Percentiles rank a stretch among this genome's conserved stretches.
Evolutionary conservation across 768 basidiomycete species (phyloP).

Genomic region (Mycena albidolilacea): DNA sequence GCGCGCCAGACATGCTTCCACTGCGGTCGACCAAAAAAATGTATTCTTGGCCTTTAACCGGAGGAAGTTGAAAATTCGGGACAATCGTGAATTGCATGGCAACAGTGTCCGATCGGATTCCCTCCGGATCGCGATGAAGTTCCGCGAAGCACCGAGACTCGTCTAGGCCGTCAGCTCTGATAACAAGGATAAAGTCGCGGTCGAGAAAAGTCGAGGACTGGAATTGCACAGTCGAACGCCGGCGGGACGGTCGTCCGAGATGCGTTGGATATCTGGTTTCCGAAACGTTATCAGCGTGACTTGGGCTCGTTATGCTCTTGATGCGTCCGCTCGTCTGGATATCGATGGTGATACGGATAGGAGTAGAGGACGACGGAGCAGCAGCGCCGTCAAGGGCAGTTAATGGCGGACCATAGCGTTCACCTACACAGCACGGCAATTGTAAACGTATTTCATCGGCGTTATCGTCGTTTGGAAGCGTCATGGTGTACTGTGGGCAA

Average conservation of each 20-base stretch:
- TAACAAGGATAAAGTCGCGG: constrained; percentile 65
- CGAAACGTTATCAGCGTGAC: constrained; percentile 54
- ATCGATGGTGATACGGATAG: constrained; percentile 58
- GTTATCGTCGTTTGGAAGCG: constrained; percentile 65
- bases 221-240: constrained; percentile 57
- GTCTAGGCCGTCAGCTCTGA: constrained; percentile 66
- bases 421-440: constrained; percentile 64
- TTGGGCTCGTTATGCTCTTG: constrained; percentile 57
- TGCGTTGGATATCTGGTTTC: constrained; percentile 53
- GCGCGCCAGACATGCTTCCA: constrained; percentile 54
- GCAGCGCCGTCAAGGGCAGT: constrained; percentile 50
- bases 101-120: constrained; percentile 49
- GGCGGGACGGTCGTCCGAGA: constrained; percentile 52
- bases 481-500: constrained; percentile 63
- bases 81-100: constrained; percentile 71
- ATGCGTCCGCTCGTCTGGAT: constrained; percentile 67
- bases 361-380: constrained; percentile 49
- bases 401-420: constrained; percentile 68
- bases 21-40: constrained; percentile 74
- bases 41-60: constrained; percentile 65
- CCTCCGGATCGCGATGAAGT: constrained; percentile 45
- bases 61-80: constrained; percentile 63
- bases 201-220: constrained; percentile 59
- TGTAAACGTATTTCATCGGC: constrained; percentile 67
- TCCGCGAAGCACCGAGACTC: constrained; percentile 72